Evolutionary conservation across 805 yeast species (phyloP).

Genomic region (Dipodascus geniculatus): DNA sequence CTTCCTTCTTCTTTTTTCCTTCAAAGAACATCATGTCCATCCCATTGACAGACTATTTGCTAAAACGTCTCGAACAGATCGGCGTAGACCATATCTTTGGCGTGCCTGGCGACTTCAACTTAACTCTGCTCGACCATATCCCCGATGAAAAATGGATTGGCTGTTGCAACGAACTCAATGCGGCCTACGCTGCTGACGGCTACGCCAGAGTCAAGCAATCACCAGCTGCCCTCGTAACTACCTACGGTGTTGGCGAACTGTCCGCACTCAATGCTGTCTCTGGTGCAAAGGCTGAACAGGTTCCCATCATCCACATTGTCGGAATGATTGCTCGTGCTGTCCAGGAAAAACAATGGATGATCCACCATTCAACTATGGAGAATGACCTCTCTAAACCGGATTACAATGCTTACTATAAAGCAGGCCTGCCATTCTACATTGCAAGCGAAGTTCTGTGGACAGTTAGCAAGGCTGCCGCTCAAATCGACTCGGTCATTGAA

Average conservation of each 20-base stretch:
- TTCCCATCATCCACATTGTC: constrained; percentile 73
- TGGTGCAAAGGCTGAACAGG: constrained; percentile 73
- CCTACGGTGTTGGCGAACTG: constrained; percentile 86
- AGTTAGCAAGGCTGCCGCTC: constrained; percentile 37
- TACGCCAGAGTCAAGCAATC: constrained; percentile 54
- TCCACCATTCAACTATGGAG: constrained; percentile 30
- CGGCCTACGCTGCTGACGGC: constrained; percentile 88
- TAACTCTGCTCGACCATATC: constrained; percentile 29
- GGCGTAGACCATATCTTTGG: constrained; percentile 29
- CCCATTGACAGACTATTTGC: constrained; percentile 22
- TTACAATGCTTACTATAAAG: constrained; percentile 51
- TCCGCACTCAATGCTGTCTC: constrained; percentile 74
- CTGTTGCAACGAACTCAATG: constrained; percentile 77
- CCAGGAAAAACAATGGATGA: constrained; percentile 24
- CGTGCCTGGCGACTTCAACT: constrained; percentile 36
- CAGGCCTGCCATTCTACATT: constrained; percentile 48
- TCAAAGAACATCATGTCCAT: constrained; percentile 3
- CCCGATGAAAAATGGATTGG: constrained; percentile 62
- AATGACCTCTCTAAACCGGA: constrained; percentile 37
- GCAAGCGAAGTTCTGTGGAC: constrained; percentile 39
- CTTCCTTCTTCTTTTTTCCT: constrained; percentile 7
- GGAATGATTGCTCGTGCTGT: constrained; percentile 49
- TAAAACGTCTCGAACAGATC: constrained; percentile 24
- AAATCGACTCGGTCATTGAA: constrained; percentile 57
- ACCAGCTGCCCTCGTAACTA: constrained; percentile 59